These are phyloP conservation scores for Hippophae tibetana DNA, from an alignment of 306 rosid genomes.

Conservation along the genomic window DNA sequence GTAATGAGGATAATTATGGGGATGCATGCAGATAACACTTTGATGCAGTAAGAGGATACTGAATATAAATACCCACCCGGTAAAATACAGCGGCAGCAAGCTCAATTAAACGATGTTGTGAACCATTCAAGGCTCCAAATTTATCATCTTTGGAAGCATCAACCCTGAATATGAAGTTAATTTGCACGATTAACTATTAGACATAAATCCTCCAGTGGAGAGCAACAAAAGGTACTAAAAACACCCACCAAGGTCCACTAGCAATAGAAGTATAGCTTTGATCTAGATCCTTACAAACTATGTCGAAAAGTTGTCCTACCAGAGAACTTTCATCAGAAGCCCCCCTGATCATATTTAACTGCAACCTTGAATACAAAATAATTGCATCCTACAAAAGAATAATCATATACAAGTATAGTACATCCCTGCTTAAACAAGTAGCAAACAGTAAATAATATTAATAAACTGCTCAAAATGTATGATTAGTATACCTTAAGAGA, in stretches of 20 bases:
- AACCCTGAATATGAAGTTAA: constrained; percentile 38
- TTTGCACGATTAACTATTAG: constrained; percentile 12
- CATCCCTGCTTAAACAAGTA: constrained; percentile 1
- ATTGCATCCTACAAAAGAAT: constrained; percentile 65
- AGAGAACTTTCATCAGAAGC: constrained; percentile 47
- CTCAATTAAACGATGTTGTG: constrained; percentile 66
- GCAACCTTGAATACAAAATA: constrained; percentile 62
- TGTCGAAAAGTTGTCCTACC: constrained; percentile 74
- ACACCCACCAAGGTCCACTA: constrained; percentile 48
- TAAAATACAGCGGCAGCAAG: constrained; percentile 77
- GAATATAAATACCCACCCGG: constrained; percentile 38
- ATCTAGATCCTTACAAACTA: constrained; percentile 86
- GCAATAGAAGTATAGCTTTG: constrained; percentile 46
- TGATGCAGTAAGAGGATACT: neutral
- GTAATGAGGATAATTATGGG: neutral
- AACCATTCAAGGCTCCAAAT: constrained; percentile 62
- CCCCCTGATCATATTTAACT: constrained; percentile 55
- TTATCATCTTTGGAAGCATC: constrained; percentile 73
- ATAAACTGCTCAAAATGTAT: constrained; percentile 18
- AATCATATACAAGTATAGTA: neutral
- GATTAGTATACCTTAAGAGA: constrained; percentile 54
- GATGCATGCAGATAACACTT: neutral
- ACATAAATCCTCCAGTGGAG: constrained; percentile 17
- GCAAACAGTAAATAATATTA: constrained; percentile 3
- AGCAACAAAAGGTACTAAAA: constrained; percentile 9